phyloP scores from a whole-genome alignment of 331 rosid genomes.

The Dryas integrifolia region DNA sequence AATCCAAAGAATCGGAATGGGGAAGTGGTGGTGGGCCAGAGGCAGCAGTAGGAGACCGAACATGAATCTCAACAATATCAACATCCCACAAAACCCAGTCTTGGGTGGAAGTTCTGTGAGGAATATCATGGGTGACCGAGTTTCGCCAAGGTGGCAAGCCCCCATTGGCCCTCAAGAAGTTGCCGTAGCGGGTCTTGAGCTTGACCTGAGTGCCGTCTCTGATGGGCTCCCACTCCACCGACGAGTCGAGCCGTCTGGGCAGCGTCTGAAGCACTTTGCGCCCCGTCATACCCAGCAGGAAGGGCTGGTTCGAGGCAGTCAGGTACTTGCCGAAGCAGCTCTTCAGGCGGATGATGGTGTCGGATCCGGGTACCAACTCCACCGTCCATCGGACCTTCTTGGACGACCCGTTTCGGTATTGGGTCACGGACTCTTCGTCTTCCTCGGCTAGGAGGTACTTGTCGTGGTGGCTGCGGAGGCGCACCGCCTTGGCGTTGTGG shows the following conservation, averaged over 20 bases:
- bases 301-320: slow-evolving; percentile 47
- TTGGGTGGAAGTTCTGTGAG: slow-evolving; percentile 43
- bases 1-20: slow-evolving; percentile 40
- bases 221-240: slow-evolving; percentile 51
- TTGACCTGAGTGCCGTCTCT: slow-evolving; percentile 35
- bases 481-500: slow-evolving; percentile 45
- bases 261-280: slow-evolving; percentile 44
- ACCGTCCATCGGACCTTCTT: slow-evolving; percentile 47
- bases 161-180: slow-evolving; percentile 50
- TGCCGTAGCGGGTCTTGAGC: slow-evolving; percentile 46
- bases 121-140: slow-evolving; percentile 50
- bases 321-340: slow-evolving; percentile 46
- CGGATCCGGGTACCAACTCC: slow-evolving; percentile 38
- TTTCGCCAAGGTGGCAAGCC: slow-evolving; percentile 54
- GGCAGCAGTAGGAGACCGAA: slow-evolving; percentile 16
- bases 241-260: slow-evolving; percentile 41
- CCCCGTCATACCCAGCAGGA: slow-evolving; percentile 53
- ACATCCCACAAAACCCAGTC: slow-evolving; percentile 50
- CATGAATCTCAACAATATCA: slow-evolving; percentile 42
- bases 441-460: slow-evolving; percentile 48
- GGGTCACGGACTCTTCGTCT: slow-evolving; percentile 47
- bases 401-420: slow-evolving; percentile 44
- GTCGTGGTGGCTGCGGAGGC: slow-evolving; percentile 46
- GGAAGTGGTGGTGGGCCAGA: slow-evolving; percentile 26
- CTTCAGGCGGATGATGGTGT: slow-evolving; percentile 43